Evolutionary conservation across 371 early-diverging fungal genomes (phyloP).

Genomic region (Mycotypha africana): DNA sequence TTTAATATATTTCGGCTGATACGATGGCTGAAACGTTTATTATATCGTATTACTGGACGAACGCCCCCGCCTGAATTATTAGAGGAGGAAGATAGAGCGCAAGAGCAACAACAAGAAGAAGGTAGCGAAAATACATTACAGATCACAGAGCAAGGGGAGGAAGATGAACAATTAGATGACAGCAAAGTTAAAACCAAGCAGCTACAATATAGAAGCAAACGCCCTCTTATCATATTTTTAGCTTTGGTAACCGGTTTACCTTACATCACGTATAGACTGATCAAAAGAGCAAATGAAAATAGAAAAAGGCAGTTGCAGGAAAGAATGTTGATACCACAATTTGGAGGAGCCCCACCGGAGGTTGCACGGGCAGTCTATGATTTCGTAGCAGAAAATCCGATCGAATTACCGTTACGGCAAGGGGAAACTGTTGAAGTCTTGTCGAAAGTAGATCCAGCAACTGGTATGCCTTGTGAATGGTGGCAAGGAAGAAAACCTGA

Average conservation of each 20-base stretch:
- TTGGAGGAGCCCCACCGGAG: constrained; percentile 54
- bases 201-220: too few relatives aligned
- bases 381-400: constrained; percentile 69
- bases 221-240: constrained; percentile 77
- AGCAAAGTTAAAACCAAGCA: too few relatives aligned
- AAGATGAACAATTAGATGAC: not conserved
- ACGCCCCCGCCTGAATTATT: constrained; percentile 59
- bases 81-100: constrained; percentile 48
- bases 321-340: constrained; percentile 38
- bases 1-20: constrained; percentile 70
- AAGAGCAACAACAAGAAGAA: constrained; percentile 50
- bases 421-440: constrained; percentile 87
- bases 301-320: constrained; percentile 24
- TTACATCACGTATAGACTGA: constrained; percentile 80
- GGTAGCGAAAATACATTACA: constrained; percentile 33
- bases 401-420: constrained; percentile 75
- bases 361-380: constrained; percentile 87
- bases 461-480: constrained; percentile 80
- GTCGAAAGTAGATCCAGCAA: constrained; percentile 69
- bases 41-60: constrained; percentile 60
- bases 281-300: constrained; percentile 39
- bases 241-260: constrained; percentile 84
- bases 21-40: constrained; percentile 54
- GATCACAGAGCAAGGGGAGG: constrained; percentile 35
- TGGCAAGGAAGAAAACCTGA: constrained; percentile 85